A percentile compares a stretch with the other conserved stretches of the same genome.
Evolutionary conservation across 2,329 filamentous ascomycete species (phyloP).

Genomic region (Aspergillus sp.): DNA sequence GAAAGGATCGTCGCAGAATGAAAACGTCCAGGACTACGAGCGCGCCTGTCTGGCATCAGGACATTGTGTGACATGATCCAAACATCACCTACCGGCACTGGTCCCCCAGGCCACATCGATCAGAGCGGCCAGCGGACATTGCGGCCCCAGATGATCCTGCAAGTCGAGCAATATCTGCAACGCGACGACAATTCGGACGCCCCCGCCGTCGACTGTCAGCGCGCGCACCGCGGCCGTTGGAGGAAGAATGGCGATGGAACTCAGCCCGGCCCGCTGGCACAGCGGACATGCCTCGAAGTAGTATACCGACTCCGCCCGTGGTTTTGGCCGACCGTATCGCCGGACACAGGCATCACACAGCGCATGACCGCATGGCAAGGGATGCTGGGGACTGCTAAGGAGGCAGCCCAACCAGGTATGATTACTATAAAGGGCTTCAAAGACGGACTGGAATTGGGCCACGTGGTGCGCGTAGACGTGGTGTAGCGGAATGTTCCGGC

Average conservation of each 20-base stretch:
- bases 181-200: background rate
- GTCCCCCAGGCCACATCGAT: slow-evolving; percentile 8
- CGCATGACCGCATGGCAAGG: slow-evolving; percentile 3
- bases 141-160: slow-evolving; percentile 3
- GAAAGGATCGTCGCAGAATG: background rate
- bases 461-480: background rate
- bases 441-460: background rate
- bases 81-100: slow-evolving; percentile 5
- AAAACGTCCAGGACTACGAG: slow-evolving; percentile 4
- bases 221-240: slow-evolving; percentile 5
- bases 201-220: slow-evolving; percentile 5
- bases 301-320: slow-evolving; percentile 1
- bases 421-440: background rate
- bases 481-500: background rate
- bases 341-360: slow-evolving; percentile 4
- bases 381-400: slow-evolving; percentile 1
- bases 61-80: background rate
- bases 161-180: slow-evolving; percentile 3
- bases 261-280: background rate
- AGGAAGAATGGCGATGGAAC: background rate
- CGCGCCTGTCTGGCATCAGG: background rate
- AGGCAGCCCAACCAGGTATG: slow-evolving; percentile 6
- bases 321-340: background rate
- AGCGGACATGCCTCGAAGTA: slow-evolving; percentile 1
- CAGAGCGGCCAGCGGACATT: slow-evolving; percentile 4